Evolutionary conservation across 805 yeast genomes (phyloP).

Genomic region (Saccharomycopsis fermentans): DNA sequence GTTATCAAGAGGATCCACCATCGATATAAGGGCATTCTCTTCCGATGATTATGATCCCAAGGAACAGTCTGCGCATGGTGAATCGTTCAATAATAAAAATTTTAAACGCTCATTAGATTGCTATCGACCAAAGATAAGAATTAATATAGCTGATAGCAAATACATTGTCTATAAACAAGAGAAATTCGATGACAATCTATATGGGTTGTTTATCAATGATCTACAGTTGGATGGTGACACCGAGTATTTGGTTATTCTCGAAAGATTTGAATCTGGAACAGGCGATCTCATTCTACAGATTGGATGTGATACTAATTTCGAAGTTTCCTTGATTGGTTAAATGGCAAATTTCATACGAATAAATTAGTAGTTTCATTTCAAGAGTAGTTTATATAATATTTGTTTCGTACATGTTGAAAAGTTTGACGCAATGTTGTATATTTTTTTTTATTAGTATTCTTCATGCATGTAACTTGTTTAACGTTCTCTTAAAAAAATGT

Average conservation of each 20-base stretch:
- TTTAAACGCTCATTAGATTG: constrained; percentile 4
- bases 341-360: background rate
- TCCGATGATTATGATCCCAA: background rate
- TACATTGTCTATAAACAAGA: constrained; percentile 27
- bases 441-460: background rate
- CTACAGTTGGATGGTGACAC: constrained; percentile 20
- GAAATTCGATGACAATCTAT: constrained; percentile 33
- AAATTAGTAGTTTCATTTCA: too few species aligned
- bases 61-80: background rate
- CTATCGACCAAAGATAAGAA: constrained; percentile 40
- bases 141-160: constrained; percentile 29
- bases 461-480: background rate
- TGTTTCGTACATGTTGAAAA: background rate
- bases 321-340: background rate
- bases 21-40: constrained; percentile 20
- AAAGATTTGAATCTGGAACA: constrained; percentile 38
- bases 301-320: constrained; percentile 25
- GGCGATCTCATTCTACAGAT: constrained; percentile 31
- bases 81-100: background rate
- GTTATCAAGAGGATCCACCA: constrained; percentile 18
- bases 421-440: background rate
- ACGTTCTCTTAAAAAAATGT: background rate
- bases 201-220: constrained; percentile 35
- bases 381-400: background rate
- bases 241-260: constrained; percentile 33